Evolutionary conservation across 2,329 filamentous ascomycete genomes (phyloP), one percentile per base, ranked within the genome.

Genomic region (Beauveria rudraprayagi): DNA sequence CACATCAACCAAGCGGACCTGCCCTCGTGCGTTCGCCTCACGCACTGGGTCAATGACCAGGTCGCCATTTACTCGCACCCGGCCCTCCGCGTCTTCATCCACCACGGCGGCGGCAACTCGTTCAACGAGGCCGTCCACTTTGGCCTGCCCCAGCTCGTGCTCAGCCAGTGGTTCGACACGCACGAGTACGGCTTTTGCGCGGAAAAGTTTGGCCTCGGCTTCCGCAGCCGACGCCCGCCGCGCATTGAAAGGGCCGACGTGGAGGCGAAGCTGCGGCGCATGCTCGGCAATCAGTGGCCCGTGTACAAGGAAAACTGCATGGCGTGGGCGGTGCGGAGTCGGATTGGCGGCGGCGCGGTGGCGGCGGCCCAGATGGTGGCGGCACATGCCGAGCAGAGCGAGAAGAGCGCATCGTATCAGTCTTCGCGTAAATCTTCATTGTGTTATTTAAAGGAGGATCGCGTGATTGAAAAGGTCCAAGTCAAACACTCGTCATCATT

Each of bases 81-180:
- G 10, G 40, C 41, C 6, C 54, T 56, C 19, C 40, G 41, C 26
- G 54, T 56, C 24, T 56, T 56, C 43, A 47, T 56, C 54, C 54
- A 56, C 41, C 54, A 56, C 26, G 54, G 54, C 41, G 54, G 54
- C 40, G 54, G 54, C 41, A 56, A 56, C 54, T 56, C 54, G 16
- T 56, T 56, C 54, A 56, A 56, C 54, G 54, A 56, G 54, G 54
- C 54, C 9, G 54, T 56, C 5, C 54, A 56, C 54, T 46, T 30
- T 34, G 54, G 40, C 41, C 30, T 56, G 40, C 54, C 54, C 1
- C 54, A 56, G 54, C 54, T 56, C 17, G 54, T 56, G 17, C 54
- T 56, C 17, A 46, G 41, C 26, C 54, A 56, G 54, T 56, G 54
- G 54, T 56, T 56, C 26, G 54, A 56, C 54, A 56, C 54, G 54